Evolutionary conservation across 2,329 filamentous ascomycete species (phyloP).

Genomic region (Orbilia oligospora): DNA sequence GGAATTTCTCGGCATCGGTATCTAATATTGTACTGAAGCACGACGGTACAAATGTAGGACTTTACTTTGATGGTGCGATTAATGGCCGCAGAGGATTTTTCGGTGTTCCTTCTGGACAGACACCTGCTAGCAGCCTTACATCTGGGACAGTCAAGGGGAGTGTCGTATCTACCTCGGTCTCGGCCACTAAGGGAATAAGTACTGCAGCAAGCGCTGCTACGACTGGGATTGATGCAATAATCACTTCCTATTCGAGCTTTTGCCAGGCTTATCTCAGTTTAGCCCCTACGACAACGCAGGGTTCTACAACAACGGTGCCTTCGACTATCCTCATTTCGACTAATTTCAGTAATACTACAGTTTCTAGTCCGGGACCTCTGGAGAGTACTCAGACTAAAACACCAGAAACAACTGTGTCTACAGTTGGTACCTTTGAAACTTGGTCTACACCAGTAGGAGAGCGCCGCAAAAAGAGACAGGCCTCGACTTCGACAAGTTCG

Average conservation of each 20-base stretch:
- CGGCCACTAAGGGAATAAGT: not conserved
- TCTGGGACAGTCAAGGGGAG: not conserved
- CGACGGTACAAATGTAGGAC: not conserved
- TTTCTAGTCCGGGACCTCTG: not conserved
- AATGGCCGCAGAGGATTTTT: not conserved
- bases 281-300: not conserved
- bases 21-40: not conserved
- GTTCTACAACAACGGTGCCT: not conserved
- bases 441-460: too few relatives aligned
- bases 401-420: too few relatives aligned
- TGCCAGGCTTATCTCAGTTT: constrained; percentile 1
- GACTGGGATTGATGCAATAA: not conserved
- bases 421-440: too few relatives aligned
- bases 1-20: not conserved
- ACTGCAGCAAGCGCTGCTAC: not conserved
- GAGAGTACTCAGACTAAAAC: not conserved
- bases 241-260: constrained; percentile 9
- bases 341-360: constrained; percentile 1
- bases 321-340: not conserved
- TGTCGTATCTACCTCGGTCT: not conserved
- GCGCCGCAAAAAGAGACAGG: too few relatives aligned
- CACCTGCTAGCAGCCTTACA: not conserved
- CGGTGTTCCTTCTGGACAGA: not conserved
- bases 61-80: not conserved
- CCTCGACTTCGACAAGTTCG: too few relatives aligned